Conservation (phyloP, 1,284 basidiomycete genomes). For the Apiotrichum montevideense region DNA sequence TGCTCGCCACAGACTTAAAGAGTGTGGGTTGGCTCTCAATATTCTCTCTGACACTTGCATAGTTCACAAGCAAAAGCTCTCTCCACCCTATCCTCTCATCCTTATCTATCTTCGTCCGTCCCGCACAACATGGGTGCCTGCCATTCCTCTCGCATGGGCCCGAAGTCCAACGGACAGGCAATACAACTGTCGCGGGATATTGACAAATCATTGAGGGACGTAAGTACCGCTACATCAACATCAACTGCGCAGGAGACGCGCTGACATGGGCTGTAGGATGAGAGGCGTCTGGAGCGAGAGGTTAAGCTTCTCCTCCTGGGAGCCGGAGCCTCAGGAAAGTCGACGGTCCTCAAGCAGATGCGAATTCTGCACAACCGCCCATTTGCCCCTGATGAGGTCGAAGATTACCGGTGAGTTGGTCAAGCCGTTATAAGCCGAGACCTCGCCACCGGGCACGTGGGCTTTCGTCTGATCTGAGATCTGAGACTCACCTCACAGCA, state of each 20-base stretch:
- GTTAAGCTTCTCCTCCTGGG: slow-evolving; percentile 85
- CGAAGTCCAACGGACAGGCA: no score
- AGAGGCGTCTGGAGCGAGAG: slow-evolving; percentile 60
- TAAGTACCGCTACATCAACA: not conserved
- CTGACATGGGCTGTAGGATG: slow-evolving; percentile 51
- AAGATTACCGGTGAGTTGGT: slow-evolving; percentile 33
- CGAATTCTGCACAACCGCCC: slow-evolving; percentile 39
- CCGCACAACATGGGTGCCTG: no score
- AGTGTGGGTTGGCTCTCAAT: no score
- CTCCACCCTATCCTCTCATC: no score
- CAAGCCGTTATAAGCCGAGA: no score
- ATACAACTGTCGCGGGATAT: not conserved
- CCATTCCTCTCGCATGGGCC: no score
- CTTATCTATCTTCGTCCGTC: no score
- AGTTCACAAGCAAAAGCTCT: no score
- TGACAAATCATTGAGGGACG: not conserved
- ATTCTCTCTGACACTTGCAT: no score
- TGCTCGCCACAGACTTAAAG: no score
- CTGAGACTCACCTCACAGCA: slow-evolving; percentile 50
- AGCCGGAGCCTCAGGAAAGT: slow-evolving; percentile 90
- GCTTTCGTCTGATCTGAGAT: not conserved
- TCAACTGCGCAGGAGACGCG: not conserved
- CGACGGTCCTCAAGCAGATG: slow-evolving; percentile 55
- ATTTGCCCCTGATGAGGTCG: slow-evolving; percentile 37
- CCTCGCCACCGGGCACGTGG: no score